Evolutionary conservation across 164 flowering plant genomes (phyloP).

Genomic region (Warburgia ugandensis): DNA sequence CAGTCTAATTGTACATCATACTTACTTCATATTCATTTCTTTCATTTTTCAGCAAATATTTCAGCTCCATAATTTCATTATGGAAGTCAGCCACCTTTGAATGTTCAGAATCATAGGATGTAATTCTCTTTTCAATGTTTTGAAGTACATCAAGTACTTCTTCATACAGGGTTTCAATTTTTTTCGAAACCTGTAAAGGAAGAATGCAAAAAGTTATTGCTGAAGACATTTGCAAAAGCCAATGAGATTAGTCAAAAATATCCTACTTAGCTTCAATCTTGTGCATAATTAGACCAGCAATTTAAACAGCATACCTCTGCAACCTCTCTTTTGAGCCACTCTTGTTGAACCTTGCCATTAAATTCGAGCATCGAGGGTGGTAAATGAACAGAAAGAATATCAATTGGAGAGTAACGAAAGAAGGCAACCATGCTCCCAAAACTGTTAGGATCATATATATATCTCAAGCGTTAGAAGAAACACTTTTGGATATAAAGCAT

Average conservation of each 20-base stretch:
- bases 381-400: conserved; percentile 64
- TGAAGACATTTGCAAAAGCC: too few relatives aligned
- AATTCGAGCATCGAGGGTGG: conserved; percentile 77
- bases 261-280: neutral
- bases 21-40: conserved; percentile 62
- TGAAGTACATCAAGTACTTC: conserved; percentile 57
- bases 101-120: conserved; percentile 24
- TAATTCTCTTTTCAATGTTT: conserved; percentile 42
- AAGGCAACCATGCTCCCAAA: conserved; percentile 85
- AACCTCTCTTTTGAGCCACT: conserved; percentile 58
- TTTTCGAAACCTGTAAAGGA: conserved; percentile 49
- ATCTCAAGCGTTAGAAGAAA: neutral
- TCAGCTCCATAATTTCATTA: conserved; percentile 51
- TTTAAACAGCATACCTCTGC: conserved; percentile 43
- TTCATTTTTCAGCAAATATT: conserved; percentile 51
- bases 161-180: conserved; percentile 49
- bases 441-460: conserved; percentile 29
- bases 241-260: neutral
- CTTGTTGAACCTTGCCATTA: conserved; percentile 34
- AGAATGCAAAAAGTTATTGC: neutral
- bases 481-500: too few relatives aligned
- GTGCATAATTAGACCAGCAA: neutral
- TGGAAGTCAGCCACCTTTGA: conserved; percentile 34
- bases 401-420: conserved; percentile 82
- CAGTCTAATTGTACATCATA: conserved; percentile 1